Base-by-base conservation (phyloP, 1,284 basidiomycete genomes). In the Microbotryum lychnidis-dioicae region DNA sequence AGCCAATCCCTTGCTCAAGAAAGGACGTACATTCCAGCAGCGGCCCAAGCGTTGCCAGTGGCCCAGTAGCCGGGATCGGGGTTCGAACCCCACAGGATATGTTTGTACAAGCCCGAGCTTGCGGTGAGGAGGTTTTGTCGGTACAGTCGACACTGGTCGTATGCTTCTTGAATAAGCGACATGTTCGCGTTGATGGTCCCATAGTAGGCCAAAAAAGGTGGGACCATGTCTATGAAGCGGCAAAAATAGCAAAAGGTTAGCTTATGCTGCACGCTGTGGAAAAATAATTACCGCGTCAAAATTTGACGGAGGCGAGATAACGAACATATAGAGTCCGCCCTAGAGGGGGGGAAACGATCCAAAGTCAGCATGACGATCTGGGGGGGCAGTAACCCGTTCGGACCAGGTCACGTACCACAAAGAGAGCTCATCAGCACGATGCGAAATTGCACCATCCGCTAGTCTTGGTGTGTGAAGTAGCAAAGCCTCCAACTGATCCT, bases 111-210 rank as follows among this genome's bases (percentile, higher is more conserved):
- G 23, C 80, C 80, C 20, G 76, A 74, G 3, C 33, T n/a, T 20
- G 56, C 48, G 47, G 60, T 64, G 6, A 62, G 69, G 21, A 81
- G 73, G 9, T 66, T 73, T 1, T 82, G 76, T 21, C 91, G 82
- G 73, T 96, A 94, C 0, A 91, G 78, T 50, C 79, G 79, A 65
- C 87, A 83, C 74, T 97, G 93, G 47, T 82, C 82, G 76, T 90
- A 88, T 0, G 90, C 86, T 55, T 82, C 80, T 49, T 79, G 75
- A 6, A 94, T 73, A 33, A 93, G 78, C 1, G 84, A 82, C 49
- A 81, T 74, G 75, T 96, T 93, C 44, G 76, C 72, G 2, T 82
- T 84, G 44, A 84, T 67, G 33, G 84, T 83, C 44, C 89, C 93
- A 73, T 91, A 93, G 75, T 87, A 91, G 0, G 92, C 90, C 10